These are phyloP conservation scores for Coffea canephora DNA, from an alignment of 257 asterid genomes.

Conservation along the genomic window DNA sequence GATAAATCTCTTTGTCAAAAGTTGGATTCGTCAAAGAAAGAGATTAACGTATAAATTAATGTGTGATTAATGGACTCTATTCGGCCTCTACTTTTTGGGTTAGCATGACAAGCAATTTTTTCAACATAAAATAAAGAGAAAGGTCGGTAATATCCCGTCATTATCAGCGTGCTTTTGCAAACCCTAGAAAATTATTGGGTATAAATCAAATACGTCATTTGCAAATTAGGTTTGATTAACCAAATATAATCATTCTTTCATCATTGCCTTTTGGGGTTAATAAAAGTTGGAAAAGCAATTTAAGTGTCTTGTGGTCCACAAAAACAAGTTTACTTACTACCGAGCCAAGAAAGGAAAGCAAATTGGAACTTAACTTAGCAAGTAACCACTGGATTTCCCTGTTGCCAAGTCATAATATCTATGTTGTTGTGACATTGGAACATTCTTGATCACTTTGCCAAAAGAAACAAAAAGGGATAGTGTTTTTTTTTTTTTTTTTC, in stretches of 20 bases:
- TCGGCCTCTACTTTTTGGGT: not conserved
- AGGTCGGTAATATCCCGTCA: conserved; percentile 21
- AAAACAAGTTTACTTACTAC: not conserved
- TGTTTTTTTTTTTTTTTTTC: too few relatives aligned
- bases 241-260: conserved; percentile 20
- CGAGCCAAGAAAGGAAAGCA: too few relatives aligned
- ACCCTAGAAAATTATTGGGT: conserved; percentile 17
- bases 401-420: too few relatives aligned
- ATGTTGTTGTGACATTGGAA: too few relatives aligned
- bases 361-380: too few relatives aligned
- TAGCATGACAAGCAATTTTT: not conserved
- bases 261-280: conserved; percentile 15
- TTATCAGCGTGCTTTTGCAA: conserved; percentile 29
- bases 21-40: conserved; percentile 16
- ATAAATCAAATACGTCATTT: conserved; percentile 28
- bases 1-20: conserved; percentile 12
- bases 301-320: not conserved
- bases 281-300: conserved; percentile 16
- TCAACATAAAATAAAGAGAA: not conserved
- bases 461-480: too few relatives aligned
- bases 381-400: too few relatives aligned
- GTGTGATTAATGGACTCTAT: not conserved
- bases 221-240: conserved; percentile 33
- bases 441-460: too few relatives aligned
- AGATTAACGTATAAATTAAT: not conserved